Base-by-base conservation (phyloP, 2,329 filamentous ascomycete genomes). In the Aspergillus persii region DNA sequence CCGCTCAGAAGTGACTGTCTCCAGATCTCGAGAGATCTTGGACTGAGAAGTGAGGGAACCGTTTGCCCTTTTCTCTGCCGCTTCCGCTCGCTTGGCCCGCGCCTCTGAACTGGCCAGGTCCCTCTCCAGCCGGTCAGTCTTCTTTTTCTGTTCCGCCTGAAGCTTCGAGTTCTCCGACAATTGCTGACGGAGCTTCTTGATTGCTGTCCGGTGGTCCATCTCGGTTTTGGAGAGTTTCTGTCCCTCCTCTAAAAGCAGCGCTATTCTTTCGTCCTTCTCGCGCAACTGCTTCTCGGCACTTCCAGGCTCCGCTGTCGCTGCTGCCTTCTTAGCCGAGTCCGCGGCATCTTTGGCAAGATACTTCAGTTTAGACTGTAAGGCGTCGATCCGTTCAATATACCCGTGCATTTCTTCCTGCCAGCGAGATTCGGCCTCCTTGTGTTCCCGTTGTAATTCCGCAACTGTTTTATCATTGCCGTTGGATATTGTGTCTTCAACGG, bases 231-330 rank as follows among this genome's bases (percentile, higher is more conserved):
- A 93, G 8, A 98, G 82, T 65, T 89, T 92, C 68, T 95, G 90
- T 0, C 96, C 95, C 78, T 99, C 95, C 67, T 96, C 89, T 82
- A 99, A 90, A 11, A 99, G 80, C 50, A 93, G 79, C 2, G 93
- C 91, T 68, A 98, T 96, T 72, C 91, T 91, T 67, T 94, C 88
- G 68, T 98, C 93, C 71, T 92, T 96, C 69, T 96, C 92, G 1
- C 91, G 90, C 12, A 98, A 74, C 70, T 90, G 92, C 73, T 89
- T 91, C 64, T 96, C 90, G 1, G 81, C 58, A 57, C 87, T 90
- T 5, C 89, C 89, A 0, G 84, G 71, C 2, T 84, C 79, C 0
- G 89, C 86, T 27, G 82, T 79, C n/a, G 83, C 78, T 2, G 86
- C 87, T 6, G 87, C 83, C 65, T 86, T 85, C 69, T 88, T 89